These are phyloP conservation scores for Cyberlindnera americana DNA, from an alignment of 805 yeast genomes.

Conservation along the genomic window DNA sequence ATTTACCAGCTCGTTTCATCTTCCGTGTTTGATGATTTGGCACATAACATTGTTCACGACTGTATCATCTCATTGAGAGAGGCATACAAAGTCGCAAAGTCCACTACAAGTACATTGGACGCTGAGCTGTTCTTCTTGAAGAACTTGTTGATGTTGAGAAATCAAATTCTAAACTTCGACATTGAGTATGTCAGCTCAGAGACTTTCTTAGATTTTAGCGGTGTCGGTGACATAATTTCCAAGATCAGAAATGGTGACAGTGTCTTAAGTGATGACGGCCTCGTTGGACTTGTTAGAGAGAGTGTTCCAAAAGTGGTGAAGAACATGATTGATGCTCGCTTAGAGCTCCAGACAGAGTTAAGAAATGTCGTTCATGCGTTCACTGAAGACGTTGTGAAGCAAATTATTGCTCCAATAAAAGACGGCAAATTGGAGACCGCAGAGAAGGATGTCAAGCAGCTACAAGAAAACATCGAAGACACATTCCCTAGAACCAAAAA, in stretches of 20 bases:
- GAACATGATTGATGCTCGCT: conserved; percentile 74
- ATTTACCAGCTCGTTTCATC: conserved; percentile 79
- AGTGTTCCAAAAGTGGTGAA: conserved; percentile 77
- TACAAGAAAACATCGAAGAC: conserved; percentile 48
- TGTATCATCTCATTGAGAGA: conserved; percentile 60
- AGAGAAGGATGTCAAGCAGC: conserved; percentile 33
- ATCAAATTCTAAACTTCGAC: conserved; percentile 72
- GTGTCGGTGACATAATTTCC: conserved; percentile 52
- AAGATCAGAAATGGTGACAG: conserved; percentile 32
- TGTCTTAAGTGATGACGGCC: conserved; percentile 24
- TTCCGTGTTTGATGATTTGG: conserved; percentile 79
- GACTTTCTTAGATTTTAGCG: conserved; percentile 76
- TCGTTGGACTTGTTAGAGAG: conserved; percentile 52
- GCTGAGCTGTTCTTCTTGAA: conserved; percentile 65
- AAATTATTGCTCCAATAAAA: conserved; percentile 46
- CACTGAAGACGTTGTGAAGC: conserved; percentile 52
- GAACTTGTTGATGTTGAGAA: conserved; percentile 66
- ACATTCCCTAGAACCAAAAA: conserved; percentile 54
- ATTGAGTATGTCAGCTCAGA: conserved; percentile 73
- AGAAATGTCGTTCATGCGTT: conserved; percentile 60
- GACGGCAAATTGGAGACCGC: conserved; percentile 24
- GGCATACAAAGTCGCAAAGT: conserved; percentile 44
- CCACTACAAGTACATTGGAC: conserved; percentile 50
- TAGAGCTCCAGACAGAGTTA: conserved; percentile 70
- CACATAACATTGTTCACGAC: conserved; percentile 80